Evolutionary conservation across 179 eudicot genomes (phyloP).

Genomic region (Nepenthes alata): DNA sequence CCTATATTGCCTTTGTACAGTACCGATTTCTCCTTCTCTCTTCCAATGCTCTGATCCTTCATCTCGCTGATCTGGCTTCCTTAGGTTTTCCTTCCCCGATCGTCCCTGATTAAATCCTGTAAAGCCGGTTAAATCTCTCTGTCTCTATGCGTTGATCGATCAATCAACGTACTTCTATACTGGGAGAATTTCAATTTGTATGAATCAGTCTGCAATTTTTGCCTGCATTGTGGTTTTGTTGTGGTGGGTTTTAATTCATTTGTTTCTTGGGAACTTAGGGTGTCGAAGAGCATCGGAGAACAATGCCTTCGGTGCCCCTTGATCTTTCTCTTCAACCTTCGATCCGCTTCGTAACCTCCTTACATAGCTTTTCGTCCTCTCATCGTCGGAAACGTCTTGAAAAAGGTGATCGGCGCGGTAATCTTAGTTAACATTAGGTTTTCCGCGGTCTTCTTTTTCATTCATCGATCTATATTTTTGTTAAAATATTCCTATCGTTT

Average conservation of each 20-base stretch:
- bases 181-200: too few relatives aligned
- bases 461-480: not conserved
- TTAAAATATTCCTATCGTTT: not conserved
- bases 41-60: too few relatives aligned
- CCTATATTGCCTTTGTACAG: too few relatives aligned
- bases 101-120: too few relatives aligned
- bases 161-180: too few relatives aligned
- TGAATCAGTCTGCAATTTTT: too few relatives aligned
- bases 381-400: conserved; percentile 76
- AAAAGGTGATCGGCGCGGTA: conserved; percentile 84
- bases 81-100: too few relatives aligned
- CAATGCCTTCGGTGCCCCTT: conserved; percentile 80
- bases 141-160: too few relatives aligned
- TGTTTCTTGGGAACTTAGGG: not conserved
- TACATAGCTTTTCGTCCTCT: conserved; percentile 43
- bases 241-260: not conserved
- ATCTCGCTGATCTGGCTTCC: too few relatives aligned
- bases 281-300: conserved; percentile 40
- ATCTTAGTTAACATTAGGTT: conserved; percentile 64
- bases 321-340: conserved; percentile 27
- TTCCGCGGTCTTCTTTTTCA: not conserved
- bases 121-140: too few relatives aligned
- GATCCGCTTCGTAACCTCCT: conserved; percentile 21
- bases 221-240: not conserved
- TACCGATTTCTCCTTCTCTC: too few relatives aligned